Percentiles rank a stretch among this genome's conserved stretches.
Conservation (phyloP, 106 monocot species). For the Narthecium ossifragum region DNA sequence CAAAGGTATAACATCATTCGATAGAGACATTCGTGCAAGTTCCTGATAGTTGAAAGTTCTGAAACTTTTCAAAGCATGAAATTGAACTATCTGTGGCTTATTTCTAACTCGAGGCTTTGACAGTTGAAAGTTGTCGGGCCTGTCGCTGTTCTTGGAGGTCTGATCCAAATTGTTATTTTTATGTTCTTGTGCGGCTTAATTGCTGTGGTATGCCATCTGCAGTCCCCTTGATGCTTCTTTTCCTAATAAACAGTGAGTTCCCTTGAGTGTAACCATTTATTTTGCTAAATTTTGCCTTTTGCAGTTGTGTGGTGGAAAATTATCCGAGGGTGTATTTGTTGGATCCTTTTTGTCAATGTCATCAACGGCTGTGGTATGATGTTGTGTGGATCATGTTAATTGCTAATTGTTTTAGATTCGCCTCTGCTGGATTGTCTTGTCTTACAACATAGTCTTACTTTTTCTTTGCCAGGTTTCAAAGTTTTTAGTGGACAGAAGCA, state of each 20-base stretch:
- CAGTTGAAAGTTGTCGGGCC: constrained; percentile 88
- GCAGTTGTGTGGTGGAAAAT: constrained; percentile 86
- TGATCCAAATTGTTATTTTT: constrained; percentile 84
- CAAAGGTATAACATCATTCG: constrained; percentile 77
- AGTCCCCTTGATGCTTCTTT: neutral
- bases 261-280: neutral
- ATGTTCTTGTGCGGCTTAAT: constrained; percentile 82
- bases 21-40: no score
- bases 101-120: constrained; percentile 2
- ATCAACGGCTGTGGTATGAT: constrained; percentile 88
- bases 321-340: constrained; percentile 91
- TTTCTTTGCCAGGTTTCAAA: constrained; percentile 71
- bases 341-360: constrained; percentile 97
- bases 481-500: constrained; percentile 80
- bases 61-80: neutral
- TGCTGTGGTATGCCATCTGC: constrained; percentile 50
- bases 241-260: no score
- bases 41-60: no score
- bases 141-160: constrained; percentile 96
- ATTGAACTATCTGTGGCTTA: no score
- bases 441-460: neutral
- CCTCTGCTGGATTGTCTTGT: neutral
- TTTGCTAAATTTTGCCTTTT: no score
- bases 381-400: constrained; percentile 2
- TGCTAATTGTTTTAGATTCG: no score